Evolutionary conservation across 768 basidiomycete species (phyloP).

Genomic region (Rhizopogon roseolus): DNA sequence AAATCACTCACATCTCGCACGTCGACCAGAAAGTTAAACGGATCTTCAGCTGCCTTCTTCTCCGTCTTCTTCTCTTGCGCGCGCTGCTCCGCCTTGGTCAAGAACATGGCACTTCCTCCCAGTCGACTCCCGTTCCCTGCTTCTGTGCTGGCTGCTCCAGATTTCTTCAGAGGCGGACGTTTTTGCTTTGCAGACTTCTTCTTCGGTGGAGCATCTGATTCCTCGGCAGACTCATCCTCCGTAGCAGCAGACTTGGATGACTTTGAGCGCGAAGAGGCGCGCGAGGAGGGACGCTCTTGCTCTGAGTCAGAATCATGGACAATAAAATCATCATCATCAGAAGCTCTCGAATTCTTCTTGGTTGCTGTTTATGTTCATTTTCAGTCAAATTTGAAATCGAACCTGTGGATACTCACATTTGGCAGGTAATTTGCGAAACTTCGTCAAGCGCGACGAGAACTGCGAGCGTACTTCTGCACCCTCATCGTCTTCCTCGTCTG

Average conservation of each 20-base stretch:
- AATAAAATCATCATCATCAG: slow-evolving; percentile 71
- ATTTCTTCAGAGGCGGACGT: slow-evolving; percentile 28
- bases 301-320: slow-evolving; percentile 58
- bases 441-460: slow-evolving; percentile 56
- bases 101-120: slow-evolving; percentile 41
- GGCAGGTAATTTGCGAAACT: slow-evolving; percentile 59
- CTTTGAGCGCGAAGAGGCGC: slow-evolving; percentile 38
- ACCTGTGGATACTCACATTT: slow-evolving; percentile 38
- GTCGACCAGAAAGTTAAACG: slow-evolving; percentile 71
- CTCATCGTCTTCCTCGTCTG: slow-evolving; percentile 49
- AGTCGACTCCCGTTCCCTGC: slow-evolving; percentile 18
- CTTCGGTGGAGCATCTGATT: slow-evolving; percentile 24
- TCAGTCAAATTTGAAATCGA: neutral
- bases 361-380: slow-evolving; percentile 26
- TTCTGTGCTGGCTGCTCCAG: slow-evolving; percentile 20
- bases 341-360: slow-evolving; percentile 29
- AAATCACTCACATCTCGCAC: slow-evolving; percentile 56
- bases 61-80: slow-evolving; percentile 73
- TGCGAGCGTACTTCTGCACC: slow-evolving; percentile 33
- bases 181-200: slow-evolving; percentile 31
- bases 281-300: slow-evolving; percentile 51
- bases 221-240: slow-evolving; percentile 38
- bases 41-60: slow-evolving; percentile 74
- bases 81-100: slow-evolving; percentile 81
- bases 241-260: slow-evolving; percentile 31